Base-by-base conservation (phyloP, 2,329 filamentous ascomycete species). In the Pseudogymnoascus sp. region DNA sequence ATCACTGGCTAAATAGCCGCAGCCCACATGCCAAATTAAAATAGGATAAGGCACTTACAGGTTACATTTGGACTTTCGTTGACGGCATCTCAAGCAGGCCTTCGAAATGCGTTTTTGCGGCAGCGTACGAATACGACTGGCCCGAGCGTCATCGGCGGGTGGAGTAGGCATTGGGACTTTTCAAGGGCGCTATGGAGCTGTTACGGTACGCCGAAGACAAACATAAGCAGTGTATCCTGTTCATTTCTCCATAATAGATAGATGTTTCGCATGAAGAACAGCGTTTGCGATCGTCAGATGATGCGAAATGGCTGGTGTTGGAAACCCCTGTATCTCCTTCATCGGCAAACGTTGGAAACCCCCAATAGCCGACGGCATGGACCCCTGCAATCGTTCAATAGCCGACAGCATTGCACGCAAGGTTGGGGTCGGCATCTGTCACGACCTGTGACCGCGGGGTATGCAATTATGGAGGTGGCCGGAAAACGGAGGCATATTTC, bases 51-150 rank as follows among this genome's bases (percentile, higher is more conserved):
- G 4, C 8, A 64, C 67, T 65, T 60, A 68, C 67, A 68, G 39
- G 37, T 68, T 66, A 37, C 67, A 67, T 60, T 67, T 68, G 2
- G 66, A 66, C 35, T 68, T 68, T 36, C 66, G 58, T 61, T 67
- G 66, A 13, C 67, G 66, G 48, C 67, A 68, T 62, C 65, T 62
- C 18, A 68, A n/a, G 52, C 67, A 67, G 9, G 67, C 67, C 48
- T 63, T 61, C 3, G 66, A 67, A 18, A 68, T 68, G 12, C 67
- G 64, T 59, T 67, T 68, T 60, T 33, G 52, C 13, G 40, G 40
- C 21, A 27, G 40, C 12, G 40, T 27, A n/a, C 40, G 40, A 45
- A 45, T 27, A 45, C 21, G 10, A 27, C 40, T 45, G 21, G 40
- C 5, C 40, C 21, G 40, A 45, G 40, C 40, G 40, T 45, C 40